A percentile compares a stretch with the other conserved stretches of the same genome.
These are phyloP conservation scores for Hymenochaete sp. DNA, from an alignment of 1,284 basidiomycete genomes.

Conservation along the genomic window DNA sequence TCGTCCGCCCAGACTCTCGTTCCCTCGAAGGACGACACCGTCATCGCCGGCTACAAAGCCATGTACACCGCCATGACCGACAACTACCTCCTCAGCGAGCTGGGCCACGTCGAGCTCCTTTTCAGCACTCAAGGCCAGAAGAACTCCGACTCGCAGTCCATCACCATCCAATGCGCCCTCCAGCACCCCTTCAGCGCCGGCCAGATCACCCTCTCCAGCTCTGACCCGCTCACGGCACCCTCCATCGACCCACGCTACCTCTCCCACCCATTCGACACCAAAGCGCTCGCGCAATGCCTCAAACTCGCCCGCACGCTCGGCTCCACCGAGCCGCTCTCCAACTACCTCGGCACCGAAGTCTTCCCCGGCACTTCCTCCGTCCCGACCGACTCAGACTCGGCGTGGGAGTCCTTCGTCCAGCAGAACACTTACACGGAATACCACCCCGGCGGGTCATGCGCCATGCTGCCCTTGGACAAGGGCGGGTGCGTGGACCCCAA, in stretches of 20 bases:
- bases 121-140: slow-evolving; percentile 44
- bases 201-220: slow-evolving; percentile 38
- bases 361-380: slow-evolving; percentile 34
- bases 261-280: slow-evolving; percentile 40
- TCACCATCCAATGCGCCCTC: slow-evolving; percentile 56
- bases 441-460: slow-evolving; percentile 52
- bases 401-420: slow-evolving; percentile 41
- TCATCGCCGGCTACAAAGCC: slow-evolving; percentile 54
- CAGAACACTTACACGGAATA: slow-evolving; percentile 36
- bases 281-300: slow-evolving; percentile 49
- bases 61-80: slow-evolving; percentile 46
- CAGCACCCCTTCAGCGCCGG: slow-evolving; percentile 54
- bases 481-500: slow-evolving; percentile 62
- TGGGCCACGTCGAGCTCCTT: slow-evolving; percentile 57
- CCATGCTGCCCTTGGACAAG: slow-evolving; percentile 51
- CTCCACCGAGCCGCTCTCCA: slow-evolving; percentile 32
- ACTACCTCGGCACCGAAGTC: slow-evolving; percentile 30
- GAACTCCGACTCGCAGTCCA: slow-evolving; percentile 28
- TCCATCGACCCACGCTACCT: slow-evolving; percentile 59
- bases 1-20: slow-evolving; percentile 34
- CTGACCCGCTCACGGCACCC: slow-evolving; percentile 46
- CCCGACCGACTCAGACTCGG: slow-evolving; percentile 35
- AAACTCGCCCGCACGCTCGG: slow-evolving; percentile 43
- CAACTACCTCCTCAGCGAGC: slow-evolving; percentile 33
- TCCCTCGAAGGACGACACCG: slow-evolving; percentile 38